phyloP scores from a whole-genome alignment of 352 stramenopile genomes.

The Phytophthora pisi region DNA sequence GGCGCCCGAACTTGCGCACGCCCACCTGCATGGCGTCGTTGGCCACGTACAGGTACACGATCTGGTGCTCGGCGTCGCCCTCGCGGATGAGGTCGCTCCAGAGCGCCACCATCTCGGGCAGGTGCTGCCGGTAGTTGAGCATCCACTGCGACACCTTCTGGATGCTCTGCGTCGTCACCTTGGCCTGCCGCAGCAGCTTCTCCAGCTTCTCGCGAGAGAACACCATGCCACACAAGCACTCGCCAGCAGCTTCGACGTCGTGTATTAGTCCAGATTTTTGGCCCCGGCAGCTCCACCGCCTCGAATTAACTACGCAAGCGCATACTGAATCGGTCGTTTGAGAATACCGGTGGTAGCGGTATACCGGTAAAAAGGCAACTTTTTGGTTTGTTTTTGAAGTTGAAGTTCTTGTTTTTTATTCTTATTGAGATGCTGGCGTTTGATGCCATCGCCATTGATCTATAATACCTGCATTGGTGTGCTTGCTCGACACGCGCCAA shows the following conservation, averaged over 20 bases:
- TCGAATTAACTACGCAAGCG: neutral
- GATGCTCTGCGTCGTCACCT: slow-evolving; percentile 86
- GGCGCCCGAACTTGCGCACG: slow-evolving; percentile 78
- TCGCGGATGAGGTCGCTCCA: slow-evolving; percentile 63
- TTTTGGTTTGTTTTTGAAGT: neutral
- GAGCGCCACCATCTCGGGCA: slow-evolving; percentile 66
- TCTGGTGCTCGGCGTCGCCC: slow-evolving; percentile 67
- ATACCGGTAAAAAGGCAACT: slow-evolving; percentile 4
- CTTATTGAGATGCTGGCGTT: too few relatives aligned
- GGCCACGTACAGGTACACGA: slow-evolving; percentile 85
- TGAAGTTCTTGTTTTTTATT: neutral
- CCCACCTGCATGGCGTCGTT: slow-evolving; percentile 89
- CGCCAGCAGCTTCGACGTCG: neutral
- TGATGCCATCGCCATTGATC: neutral
- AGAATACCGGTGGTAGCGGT: neutral
- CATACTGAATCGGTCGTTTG: neutral
- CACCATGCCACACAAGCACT: slow-evolving; percentile 10
- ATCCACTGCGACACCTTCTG: slow-evolving; percentile 84
- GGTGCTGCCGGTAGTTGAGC: slow-evolving; percentile 57
- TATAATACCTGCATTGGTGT: neutral
- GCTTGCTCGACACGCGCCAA: neutral
- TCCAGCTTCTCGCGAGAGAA: slow-evolving; percentile 71
- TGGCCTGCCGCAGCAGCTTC: slow-evolving; percentile 65
- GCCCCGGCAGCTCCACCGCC: neutral
- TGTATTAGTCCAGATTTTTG: neutral